Evolutionary conservation across 2,329 filamentous ascomycete genomes (phyloP).

Genomic region (Stemphylium vesicarium): DNA sequence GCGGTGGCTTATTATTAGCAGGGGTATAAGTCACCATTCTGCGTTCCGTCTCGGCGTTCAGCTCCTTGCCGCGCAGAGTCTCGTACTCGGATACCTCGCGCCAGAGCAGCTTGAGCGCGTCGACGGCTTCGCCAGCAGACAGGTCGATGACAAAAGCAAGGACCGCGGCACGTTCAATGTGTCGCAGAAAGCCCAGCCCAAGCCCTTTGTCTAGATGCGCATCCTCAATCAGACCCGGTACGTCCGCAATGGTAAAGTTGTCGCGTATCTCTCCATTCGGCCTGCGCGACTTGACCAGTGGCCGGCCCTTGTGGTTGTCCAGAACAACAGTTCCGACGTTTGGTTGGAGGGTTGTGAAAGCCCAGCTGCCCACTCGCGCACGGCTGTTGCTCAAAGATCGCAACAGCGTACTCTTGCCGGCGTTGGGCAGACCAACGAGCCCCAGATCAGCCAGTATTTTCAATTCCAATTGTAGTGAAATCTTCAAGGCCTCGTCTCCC

Average conservation of each 20-base stretch:
- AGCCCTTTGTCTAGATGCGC: slow-evolving; percentile 92
- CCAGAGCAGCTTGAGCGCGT: slow-evolving; percentile 83
- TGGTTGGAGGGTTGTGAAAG: slow-evolving; percentile 92
- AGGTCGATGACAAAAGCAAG: slow-evolving; percentile 94
- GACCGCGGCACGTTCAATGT: slow-evolving; percentile 91
- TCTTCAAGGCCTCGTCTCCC: slow-evolving; percentile 77
- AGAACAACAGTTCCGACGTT: slow-evolving; percentile 96
- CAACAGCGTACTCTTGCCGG: slow-evolving; percentile 91
- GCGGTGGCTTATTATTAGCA: slow-evolving; percentile 17
- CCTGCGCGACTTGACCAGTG: slow-evolving; percentile 57
- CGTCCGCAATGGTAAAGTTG: slow-evolving; percentile 92
- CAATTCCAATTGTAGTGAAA: slow-evolving; percentile 86
- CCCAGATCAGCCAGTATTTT: slow-evolving; percentile 96
- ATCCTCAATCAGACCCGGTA: slow-evolving; percentile 89
- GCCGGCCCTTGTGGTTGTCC: slow-evolving; percentile 82
- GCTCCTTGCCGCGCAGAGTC: slow-evolving; percentile 75
- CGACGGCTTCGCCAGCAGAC: slow-evolving; percentile 76
- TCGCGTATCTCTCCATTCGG: slow-evolving; percentile 65
- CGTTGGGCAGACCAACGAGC: slow-evolving; percentile 92
- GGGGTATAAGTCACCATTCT: slow-evolving; percentile 63
- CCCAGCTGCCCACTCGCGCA: slow-evolving; percentile 90
- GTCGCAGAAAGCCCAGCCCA: slow-evolving; percentile 88
- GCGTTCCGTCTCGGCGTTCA: slow-evolving; percentile 68
- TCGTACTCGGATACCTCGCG: slow-evolving; percentile 89
- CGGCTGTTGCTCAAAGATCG: slow-evolving; percentile 87